Percentiles rank a stretch among this genome's conserved stretches.
phyloP scores from a whole-genome alignment of 192 early-diverging fungal species.

The Phycomyces blakesleeanus region DNA sequence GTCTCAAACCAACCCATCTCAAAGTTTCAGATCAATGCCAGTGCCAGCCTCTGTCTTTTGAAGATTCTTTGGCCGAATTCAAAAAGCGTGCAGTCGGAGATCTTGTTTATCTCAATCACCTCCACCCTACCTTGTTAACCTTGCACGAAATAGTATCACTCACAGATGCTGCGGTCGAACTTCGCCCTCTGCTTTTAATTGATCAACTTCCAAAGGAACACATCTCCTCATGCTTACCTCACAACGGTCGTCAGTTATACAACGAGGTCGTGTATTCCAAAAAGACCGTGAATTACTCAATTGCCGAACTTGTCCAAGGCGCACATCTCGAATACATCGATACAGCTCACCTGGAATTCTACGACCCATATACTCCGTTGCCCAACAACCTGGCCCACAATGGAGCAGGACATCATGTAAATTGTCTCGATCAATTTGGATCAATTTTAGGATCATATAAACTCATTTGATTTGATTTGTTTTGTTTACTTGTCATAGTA shows the following conservation, averaged over 20 bases:
- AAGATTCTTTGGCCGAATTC: neutral
- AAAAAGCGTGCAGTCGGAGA: neutral
- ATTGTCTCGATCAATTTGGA: neutral
- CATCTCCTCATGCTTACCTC: neutral
- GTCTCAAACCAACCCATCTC: neutral
- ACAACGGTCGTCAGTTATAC: neutral
- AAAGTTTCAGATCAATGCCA: neutral
- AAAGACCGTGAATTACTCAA: too few species aligned
- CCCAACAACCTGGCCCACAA: conserved; percentile 20
- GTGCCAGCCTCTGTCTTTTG: neutral
- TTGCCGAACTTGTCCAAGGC: neutral
- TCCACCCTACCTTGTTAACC: neutral
- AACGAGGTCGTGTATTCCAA: conserved; percentile 1
- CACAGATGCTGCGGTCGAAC: neutral
- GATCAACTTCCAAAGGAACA: neutral
- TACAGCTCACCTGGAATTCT: conserved; percentile 11
- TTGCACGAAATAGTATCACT: neutral
- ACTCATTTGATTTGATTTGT: too few species aligned
- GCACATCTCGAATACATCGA: neutral
- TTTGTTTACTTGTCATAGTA: neutral
- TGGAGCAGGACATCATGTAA: conserved; percentile 28
- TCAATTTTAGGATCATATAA: too few species aligned
- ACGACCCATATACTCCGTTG: neutral
- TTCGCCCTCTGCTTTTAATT: neutral
- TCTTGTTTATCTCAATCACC: neutral